Percentiles rank a stretch among this genome's conserved stretches.
phyloP scores from a whole-genome alignment of 805 yeast genomes.

The Candida montana region DNA sequence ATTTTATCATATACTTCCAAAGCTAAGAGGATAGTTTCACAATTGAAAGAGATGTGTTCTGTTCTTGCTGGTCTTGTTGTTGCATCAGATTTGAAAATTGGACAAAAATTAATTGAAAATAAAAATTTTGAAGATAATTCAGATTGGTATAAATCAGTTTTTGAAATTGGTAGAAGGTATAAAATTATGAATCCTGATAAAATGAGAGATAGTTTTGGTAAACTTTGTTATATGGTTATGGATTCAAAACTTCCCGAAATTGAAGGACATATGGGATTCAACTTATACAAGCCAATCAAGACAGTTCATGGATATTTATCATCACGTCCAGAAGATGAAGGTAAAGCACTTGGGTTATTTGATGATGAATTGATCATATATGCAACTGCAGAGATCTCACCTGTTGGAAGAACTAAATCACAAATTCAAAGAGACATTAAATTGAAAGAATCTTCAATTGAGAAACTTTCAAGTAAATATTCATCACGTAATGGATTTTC shows the following conservation, averaged over 20 bases:
- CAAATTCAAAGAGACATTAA: slow-evolving; percentile 56
- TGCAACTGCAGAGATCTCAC: slow-evolving; percentile 65
- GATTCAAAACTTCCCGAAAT: slow-evolving; percentile 73
- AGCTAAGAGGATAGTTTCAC: slow-evolving; percentile 65
- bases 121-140: slow-evolving; percentile 66
- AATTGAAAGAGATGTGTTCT: slow-evolving; percentile 71
- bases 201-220: slow-evolving; percentile 76
- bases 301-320: slow-evolving; percentile 50
- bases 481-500: slow-evolving; percentile 34
- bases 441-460: slow-evolving; percentile 66
- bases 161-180: slow-evolving; percentile 76
- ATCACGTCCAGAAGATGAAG: slow-evolving; percentile 33
- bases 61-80: slow-evolving; percentile 74
- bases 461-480: slow-evolving; percentile 47
- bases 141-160: slow-evolving; percentile 64
- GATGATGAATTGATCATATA: slow-evolving; percentile 53
- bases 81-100: slow-evolving; percentile 68
- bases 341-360: slow-evolving; percentile 38
- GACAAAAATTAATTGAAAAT: slow-evolving; percentile 57
- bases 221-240: slow-evolving; percentile 79
- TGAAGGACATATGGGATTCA: slow-evolving; percentile 67
- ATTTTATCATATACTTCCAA: slow-evolving; percentile 61
- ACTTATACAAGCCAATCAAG: slow-evolving; percentile 63
- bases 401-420: slow-evolving; percentile 49
- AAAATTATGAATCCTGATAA: slow-evolving; percentile 81